phyloP scores from a whole-genome alignment of 495 filamentous ascomycete species.

The Cenococcum geophilum region DNA sequence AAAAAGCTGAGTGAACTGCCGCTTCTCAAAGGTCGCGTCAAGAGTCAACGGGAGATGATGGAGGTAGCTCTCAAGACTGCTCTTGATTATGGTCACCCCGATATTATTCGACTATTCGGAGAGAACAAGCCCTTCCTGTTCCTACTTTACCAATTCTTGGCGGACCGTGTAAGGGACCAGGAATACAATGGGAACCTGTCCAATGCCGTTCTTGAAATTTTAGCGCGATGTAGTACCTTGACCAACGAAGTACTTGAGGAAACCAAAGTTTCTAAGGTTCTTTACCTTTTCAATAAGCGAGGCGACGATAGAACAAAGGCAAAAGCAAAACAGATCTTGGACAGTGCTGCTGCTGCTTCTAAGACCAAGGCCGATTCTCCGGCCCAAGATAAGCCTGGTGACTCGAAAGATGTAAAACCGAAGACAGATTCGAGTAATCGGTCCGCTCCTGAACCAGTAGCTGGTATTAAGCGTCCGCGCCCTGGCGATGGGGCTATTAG shows the following conservation, averaged over 20 bases:
- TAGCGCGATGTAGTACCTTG: conserved; percentile 58
- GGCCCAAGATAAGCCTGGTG: conserved; percentile 19
- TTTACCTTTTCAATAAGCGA: conserved; percentile 58
- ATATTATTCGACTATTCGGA: conserved; percentile 57
- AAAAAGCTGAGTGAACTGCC: conserved; percentile 47
- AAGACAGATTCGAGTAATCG: conserved; percentile 32
- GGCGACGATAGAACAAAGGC: conserved; percentile 57
- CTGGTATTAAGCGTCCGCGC: conserved; percentile 46
- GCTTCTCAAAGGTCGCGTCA: conserved; percentile 45
- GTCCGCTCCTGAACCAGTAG: conserved; percentile 29
- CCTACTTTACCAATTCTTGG: conserved; percentile 57
- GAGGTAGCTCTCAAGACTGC: conserved; percentile 55
- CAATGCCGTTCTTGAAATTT: conserved; percentile 50
- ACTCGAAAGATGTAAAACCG: conserved; percentile 34
- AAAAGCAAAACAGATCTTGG: conserved; percentile 51
- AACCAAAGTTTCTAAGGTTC: conserved; percentile 60
- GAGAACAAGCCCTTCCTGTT: conserved; percentile 52
- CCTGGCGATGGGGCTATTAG: conserved; percentile 42
- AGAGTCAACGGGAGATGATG: conserved; percentile 53
- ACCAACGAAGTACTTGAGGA: conserved; percentile 56
- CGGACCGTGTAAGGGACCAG: conserved; percentile 57
- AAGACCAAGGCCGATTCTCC: conserved; percentile 35
- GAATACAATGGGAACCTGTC: conserved; percentile 60
- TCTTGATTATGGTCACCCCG: conserved; percentile 55
- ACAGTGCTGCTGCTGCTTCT: conserved; percentile 48